These are phyloP conservation scores for Ceratonia siliqua DNA, from an alignment of 306 rosid genomes.

Conservation along the genomic window DNA sequence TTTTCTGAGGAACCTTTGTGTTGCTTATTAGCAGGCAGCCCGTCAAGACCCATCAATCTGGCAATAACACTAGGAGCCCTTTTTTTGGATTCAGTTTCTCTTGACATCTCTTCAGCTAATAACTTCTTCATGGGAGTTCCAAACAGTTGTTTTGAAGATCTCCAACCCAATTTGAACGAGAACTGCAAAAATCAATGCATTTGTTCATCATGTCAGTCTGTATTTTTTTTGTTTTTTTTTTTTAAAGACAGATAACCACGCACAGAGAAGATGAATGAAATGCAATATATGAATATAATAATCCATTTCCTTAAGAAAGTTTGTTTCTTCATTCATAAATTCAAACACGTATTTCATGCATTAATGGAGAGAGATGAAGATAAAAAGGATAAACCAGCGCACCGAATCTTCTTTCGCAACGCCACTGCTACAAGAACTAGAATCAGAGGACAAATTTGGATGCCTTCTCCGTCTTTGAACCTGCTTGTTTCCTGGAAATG, in stretches of 20 bases:
- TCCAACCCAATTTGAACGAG: slow-evolving; percentile 58
- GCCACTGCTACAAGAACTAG: slow-evolving; percentile 56
- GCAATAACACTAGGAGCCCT: slow-evolving; percentile 81
- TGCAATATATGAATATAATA: slow-evolving; percentile 3
- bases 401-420: slow-evolving; percentile 62
- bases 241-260: slow-evolving; percentile 1
- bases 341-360: not conserved
- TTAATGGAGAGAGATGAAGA: not conserved
- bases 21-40: slow-evolving; percentile 63
- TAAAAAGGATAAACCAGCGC: slow-evolving; percentile 38
- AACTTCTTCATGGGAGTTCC: slow-evolving; percentile 80
- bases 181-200: slow-evolving; percentile 54
- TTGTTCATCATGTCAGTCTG: slow-evolving; percentile 13
- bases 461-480: slow-evolving; percentile 43
- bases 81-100: slow-evolving; percentile 60
- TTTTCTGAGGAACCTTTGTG: slow-evolving; percentile 43
- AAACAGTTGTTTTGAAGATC: slow-evolving; percentile 54
- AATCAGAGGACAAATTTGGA: slow-evolving; percentile 54
- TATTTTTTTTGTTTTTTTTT: slow-evolving; percentile 3
- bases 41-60: slow-evolving; percentile 97
- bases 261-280: slow-evolving; percentile 7
- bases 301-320: not conserved
- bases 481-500: slow-evolving; percentile 58
- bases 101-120: slow-evolving; percentile 75
- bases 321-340: not conserved